Conservation (phyloP, 2,329 filamentous ascomycete species). For the Phaeosphaeria sp. region DNA sequence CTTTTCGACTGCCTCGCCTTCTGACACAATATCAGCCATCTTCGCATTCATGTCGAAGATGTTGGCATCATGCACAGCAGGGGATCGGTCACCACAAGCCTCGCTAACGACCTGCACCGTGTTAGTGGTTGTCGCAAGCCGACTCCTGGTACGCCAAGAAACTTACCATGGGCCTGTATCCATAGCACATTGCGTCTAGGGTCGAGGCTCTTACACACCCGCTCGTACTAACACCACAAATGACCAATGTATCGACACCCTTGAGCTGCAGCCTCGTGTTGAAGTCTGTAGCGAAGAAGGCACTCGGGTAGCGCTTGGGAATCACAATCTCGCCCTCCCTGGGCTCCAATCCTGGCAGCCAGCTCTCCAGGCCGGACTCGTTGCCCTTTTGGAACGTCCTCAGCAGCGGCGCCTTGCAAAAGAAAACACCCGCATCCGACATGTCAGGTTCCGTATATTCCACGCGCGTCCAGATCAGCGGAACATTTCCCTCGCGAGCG, state of each 20-base stretch:
- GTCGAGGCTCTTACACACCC: conserved; percentile 56
- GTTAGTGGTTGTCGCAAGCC: conserved; percentile 7
- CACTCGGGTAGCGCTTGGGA: conserved; percentile 54
- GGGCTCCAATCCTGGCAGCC: conserved; percentile 51
- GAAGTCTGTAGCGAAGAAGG: conserved; percentile 56
- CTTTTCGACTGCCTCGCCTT: conserved; percentile 51
- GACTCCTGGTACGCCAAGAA: conserved; percentile 14
- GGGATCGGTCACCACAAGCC: conserved; percentile 55
- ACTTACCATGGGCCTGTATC: conserved; percentile 55
- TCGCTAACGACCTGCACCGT: conserved; percentile 48
- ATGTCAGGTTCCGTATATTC: conserved; percentile 54
- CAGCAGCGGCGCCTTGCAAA: conserved; percentile 52
- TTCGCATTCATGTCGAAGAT: conserved; percentile 57
- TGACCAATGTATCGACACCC: conserved; percentile 53
- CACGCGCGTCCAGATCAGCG: conserved; percentile 56
- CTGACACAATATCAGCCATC: conserved; percentile 55
- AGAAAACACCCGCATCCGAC: conserved; percentile 56
- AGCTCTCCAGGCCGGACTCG: conserved; percentile 49
- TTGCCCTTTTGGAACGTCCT: conserved; percentile 53
- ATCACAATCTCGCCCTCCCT: conserved; percentile 44
- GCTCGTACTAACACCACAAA: conserved; percentile 58
- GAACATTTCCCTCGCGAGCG: conserved; percentile 48
- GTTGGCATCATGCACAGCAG: conserved; percentile 54
- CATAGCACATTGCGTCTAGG: conserved; percentile 54
- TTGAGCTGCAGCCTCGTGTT: conserved; percentile 49